Evolutionary conservation across 768 basidiomycete genomes (phyloP).

Genomic region (Sutorius australiensis): DNA sequence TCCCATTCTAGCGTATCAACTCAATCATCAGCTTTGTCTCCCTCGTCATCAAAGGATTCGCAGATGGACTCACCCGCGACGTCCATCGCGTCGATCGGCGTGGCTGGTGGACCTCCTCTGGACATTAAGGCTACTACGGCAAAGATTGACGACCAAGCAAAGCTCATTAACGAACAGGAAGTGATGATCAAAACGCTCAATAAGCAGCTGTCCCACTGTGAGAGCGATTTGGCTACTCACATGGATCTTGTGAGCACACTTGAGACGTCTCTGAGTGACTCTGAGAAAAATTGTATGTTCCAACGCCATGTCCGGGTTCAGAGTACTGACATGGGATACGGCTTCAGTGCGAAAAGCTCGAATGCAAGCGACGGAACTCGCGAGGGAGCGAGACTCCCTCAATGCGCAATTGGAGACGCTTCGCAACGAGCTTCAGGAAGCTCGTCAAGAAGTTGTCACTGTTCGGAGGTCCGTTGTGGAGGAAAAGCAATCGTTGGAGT

Average conservation of each 20-base stretch:
- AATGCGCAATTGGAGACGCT: slow-evolving; percentile 62
- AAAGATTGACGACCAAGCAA: slow-evolving; percentile 70
- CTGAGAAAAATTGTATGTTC: slow-evolving; percentile 85
- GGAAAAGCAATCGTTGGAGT: slow-evolving; percentile 85
- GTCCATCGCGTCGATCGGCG: slow-evolving; percentile 48
- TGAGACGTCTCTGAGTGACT: slow-evolving; percentile 83
- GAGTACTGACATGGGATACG: slow-evolving; percentile 8
- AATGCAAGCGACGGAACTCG: slow-evolving; percentile 88
- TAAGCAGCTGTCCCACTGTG: slow-evolving; percentile 91
- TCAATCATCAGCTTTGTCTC: slow-evolving; percentile 51
- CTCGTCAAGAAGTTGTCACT: slow-evolving; percentile 73
- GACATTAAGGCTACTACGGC: slow-evolving; percentile 52
- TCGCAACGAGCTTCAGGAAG: slow-evolving; percentile 68
- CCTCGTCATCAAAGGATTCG: slow-evolving; percentile 68
- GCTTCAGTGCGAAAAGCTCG: slow-evolving; percentile 83
- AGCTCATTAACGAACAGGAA: slow-evolving; percentile 79
- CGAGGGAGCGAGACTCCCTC: slow-evolving; percentile 78
- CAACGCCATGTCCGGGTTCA: not conserved
- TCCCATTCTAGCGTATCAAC: slow-evolving; percentile 58
- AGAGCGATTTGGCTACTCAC: slow-evolving; percentile 85
- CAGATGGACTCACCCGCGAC: slow-evolving; percentile 64
- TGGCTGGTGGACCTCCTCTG: slow-evolving; percentile 31
- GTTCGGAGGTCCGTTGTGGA: slow-evolving; percentile 79
- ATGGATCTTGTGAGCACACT: slow-evolving; percentile 85
- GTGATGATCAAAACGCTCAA: slow-evolving; percentile 91